These are phyloP conservation scores for Phytopythium oedochilum DNA, from an alignment of 352 stramenopile genomes.

Conservation along the genomic window DNA sequence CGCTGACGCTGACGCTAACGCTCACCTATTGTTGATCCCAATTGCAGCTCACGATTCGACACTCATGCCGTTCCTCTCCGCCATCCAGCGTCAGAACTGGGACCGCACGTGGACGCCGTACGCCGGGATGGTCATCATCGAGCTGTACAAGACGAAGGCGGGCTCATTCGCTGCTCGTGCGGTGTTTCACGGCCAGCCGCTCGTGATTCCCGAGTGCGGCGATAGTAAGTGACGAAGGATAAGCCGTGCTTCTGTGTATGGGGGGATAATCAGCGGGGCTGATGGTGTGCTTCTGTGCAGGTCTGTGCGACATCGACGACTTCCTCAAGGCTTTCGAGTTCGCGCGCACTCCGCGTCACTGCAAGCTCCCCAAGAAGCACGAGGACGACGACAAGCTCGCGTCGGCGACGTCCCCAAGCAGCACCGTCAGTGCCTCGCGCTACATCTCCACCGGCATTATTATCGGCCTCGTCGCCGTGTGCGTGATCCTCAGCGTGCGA, in stretches of 20 bases:
- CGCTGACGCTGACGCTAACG: neutral
- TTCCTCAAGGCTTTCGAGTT: constrained; percentile 60
- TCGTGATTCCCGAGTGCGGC: constrained; percentile 61
- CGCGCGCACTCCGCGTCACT: constrained; percentile 46
- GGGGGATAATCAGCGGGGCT: neutral
- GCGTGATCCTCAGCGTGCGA: constrained; percentile 40
- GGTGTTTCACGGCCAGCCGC: constrained; percentile 71
- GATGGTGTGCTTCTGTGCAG: constrained; percentile 7
- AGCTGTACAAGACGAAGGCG: constrained; percentile 78
- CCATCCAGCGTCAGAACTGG: constrained; percentile 69
- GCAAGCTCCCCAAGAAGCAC: constrained; percentile 30
- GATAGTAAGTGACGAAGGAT: constrained; percentile 42
- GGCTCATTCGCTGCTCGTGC: constrained; percentile 51
- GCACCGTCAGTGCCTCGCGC: constrained; percentile 21
- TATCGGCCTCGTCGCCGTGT: constrained; percentile 52
- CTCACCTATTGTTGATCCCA: neutral
- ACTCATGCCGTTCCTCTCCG: constrained; percentile 80
- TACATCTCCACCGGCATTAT: constrained; percentile 54
- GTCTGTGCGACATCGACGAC: constrained; percentile 56
- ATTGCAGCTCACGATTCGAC: constrained; percentile 68
- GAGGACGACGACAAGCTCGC: constrained; percentile 19
- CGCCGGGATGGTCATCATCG: constrained; percentile 64
- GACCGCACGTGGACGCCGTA: constrained; percentile 83
- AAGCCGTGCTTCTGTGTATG: too few species aligned
- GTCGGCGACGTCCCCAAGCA: constrained; percentile 7